Percentiles rank a stretch among this genome's conserved stretches.
Conservation (phyloP, 2,329 filamentous ascomycete species). For the Epichloe sibirici region DNA sequence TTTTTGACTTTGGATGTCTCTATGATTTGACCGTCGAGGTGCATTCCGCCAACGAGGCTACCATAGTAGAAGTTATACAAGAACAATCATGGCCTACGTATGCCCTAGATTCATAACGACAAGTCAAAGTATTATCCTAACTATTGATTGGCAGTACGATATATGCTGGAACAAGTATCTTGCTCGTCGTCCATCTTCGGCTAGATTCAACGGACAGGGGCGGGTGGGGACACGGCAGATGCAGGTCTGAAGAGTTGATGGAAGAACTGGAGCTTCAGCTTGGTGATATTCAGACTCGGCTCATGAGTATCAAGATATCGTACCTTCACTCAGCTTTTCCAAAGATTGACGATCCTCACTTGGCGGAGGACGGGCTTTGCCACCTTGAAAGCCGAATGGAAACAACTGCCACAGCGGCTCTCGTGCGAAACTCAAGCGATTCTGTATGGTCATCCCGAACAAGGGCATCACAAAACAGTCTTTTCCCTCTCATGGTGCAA, state of each 20-base stretch:
- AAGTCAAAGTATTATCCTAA: conserved; percentile 7
- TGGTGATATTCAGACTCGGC: conserved; percentile 34
- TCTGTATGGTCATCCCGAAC: conserved; percentile 41
- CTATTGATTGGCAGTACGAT: conserved; percentile 23
- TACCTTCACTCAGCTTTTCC: conserved; percentile 48
- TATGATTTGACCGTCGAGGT: conserved; percentile 36
- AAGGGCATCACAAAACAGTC: conserved; percentile 21
- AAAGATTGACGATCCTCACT: conserved; percentile 13
- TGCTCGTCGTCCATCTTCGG: conserved; percentile 36
- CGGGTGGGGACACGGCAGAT: conserved; percentile 16
- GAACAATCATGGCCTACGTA: conserved; percentile 31
- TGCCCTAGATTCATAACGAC: neutral
- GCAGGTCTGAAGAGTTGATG: conserved; percentile 43
- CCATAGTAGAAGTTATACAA: conserved; percentile 34
- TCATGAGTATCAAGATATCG: conserved; percentile 37
- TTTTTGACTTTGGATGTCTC: conserved; percentile 33
- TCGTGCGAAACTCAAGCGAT: conserved; percentile 34
- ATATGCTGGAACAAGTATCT: conserved; percentile 28
- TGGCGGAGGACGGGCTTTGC: conserved; percentile 20
- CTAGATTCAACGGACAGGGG: conserved; percentile 15
- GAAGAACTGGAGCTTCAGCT: conserved; percentile 46
- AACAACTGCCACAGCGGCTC: conserved; percentile 38
- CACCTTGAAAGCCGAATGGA: conserved; percentile 36
- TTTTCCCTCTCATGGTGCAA: conserved; percentile 33
- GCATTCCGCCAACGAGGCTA: conserved; percentile 26